Evolutionary conservation across 2,329 filamentous ascomycete genomes (phyloP), one percentile per base, ranked within the genome.

Genomic region (Botrytis fragariae): DNA sequence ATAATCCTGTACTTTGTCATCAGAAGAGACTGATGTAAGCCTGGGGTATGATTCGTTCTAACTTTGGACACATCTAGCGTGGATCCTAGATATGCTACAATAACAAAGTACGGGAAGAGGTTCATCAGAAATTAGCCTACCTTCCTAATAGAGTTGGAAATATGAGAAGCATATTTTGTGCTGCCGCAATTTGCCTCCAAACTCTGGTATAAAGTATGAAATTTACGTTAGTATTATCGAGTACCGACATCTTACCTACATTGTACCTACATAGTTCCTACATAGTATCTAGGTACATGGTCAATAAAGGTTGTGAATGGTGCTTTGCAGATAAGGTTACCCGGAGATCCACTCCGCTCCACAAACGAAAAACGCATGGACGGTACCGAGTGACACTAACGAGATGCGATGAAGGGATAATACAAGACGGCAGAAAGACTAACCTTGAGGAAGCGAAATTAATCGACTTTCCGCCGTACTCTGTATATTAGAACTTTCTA

Each of bases 381-480:
- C 64, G 48, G 25, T 67, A n/a, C 16, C 25, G 64, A 51, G 22
- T 39, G 25, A 32, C 35, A 54, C 64, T 67, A 54, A 25, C 32
- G 14, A 67, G 64, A 68, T 68, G 35, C 6, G 64, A 68, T 68
- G 64, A 39, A 68, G 35, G 45, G 64, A 68, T 57, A 57, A 57
- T 29, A 65, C 48, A 29, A 44, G 42, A 45, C 42, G 42, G 18
- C 29, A 65, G 12, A 29, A 9, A 22, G 18, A 12, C 32, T 39
- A 54, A 54, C 16, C 22, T 42, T 7, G 14, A 48, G 14, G 42
- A 48, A 48, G 62, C n/a, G 29, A 54, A 68, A n/a, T 18, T 20
- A 57, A n/a, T 35, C 35, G 14, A 25, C 25, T 37, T 39, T 7
- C 25, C 18, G 39, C 25, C 29, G 4, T 18, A 57, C n/a, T 57